A percentile compares a stretch with the other conserved stretches of the same genome.
Evolutionary conservation across 805 yeast genomes (phyloP).

Genomic region (Wickerhamomyces mucosus): DNA sequence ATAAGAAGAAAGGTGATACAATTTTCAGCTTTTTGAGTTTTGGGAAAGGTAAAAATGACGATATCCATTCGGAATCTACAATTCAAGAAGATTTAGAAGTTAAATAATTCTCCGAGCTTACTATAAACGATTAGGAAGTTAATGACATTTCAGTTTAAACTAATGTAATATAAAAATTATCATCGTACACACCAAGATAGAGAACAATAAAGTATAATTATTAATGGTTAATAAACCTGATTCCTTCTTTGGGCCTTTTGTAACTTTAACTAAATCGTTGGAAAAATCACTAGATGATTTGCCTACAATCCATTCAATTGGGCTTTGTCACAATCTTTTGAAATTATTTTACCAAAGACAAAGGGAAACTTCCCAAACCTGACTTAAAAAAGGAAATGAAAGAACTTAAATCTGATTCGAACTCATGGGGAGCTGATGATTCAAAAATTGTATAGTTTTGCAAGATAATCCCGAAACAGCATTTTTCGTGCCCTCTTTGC

Average conservation of each 20-base stretch:
- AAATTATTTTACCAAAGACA: background rate
- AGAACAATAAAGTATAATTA: background rate
- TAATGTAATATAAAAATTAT: background rate
- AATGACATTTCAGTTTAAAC: background rate
- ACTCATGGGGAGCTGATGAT: no score
- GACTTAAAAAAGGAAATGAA: no score
- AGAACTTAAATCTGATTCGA: no score
- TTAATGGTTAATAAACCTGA: no score
- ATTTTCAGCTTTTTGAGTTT: slow-evolving; percentile 9
- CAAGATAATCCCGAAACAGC: no score
- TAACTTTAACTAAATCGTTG: background rate
- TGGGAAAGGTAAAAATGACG: background rate
- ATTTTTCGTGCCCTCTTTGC: background rate
- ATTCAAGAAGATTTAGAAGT: no score
- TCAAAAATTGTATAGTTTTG: no score
- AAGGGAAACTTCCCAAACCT: background rate
- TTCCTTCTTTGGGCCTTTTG: background rate
- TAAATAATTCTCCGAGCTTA: no score
- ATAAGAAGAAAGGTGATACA: slow-evolving; percentile 13
- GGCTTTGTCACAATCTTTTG: background rate
- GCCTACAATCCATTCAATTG: no score
- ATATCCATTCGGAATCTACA: no score
- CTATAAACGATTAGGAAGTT: no score
- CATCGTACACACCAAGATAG: background rate
- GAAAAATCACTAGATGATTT: no score